Evolutionary conservation across 441 rosid species (phyloP), one percentile per base, ranked within the genome.

Genomic region (Aquilaria agallochum): DNA sequence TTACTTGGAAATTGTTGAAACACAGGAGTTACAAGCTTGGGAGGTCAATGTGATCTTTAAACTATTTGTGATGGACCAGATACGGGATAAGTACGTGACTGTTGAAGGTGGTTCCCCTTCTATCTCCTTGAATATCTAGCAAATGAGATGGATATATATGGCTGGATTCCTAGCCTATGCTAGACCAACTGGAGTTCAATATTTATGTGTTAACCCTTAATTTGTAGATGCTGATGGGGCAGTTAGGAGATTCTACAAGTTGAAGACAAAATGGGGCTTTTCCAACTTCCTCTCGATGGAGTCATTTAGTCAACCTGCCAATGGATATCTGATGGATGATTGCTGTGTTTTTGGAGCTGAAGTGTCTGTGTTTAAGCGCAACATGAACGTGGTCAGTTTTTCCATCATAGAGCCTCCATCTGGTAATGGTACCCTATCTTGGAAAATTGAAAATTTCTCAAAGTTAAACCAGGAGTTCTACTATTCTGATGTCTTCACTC

Each of bases 341-440:
- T 50, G 48, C 5, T 78, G 82, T 32, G 36, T 32, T 1, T 63
- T 74, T 31, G 79, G 79, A 31, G 72, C 55, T 3, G 82, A 78
- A 54, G 63, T 72, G 14, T 51, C 63, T 48, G 66, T 74, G 9
- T 15, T 63, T 5, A 59, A 67, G 45, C 48, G 42, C 14, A 34
- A 11, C 5, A 14, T 50, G 12, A 59, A 51, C 47, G 53, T 56
- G 40, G 71, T 59, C 31, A 0, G 49, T 11, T 4, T 30, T 45
- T 44, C 50, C n/a, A 27, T 42, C 33, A 27, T 56, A 31, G 44
- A 57, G 2, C 12, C 40, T 4, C 42, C 56, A 15, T 5, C 5
- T 13, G 27, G 0, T 14, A 44, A 3, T 40, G 31, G 56, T 1
- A 57, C 33, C 12, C 31, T 36, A 3, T 36, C 42, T 36, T 36